Conservation (phyloP, 768 basidiomycete species). For the Lentinula edodes region DNA sequence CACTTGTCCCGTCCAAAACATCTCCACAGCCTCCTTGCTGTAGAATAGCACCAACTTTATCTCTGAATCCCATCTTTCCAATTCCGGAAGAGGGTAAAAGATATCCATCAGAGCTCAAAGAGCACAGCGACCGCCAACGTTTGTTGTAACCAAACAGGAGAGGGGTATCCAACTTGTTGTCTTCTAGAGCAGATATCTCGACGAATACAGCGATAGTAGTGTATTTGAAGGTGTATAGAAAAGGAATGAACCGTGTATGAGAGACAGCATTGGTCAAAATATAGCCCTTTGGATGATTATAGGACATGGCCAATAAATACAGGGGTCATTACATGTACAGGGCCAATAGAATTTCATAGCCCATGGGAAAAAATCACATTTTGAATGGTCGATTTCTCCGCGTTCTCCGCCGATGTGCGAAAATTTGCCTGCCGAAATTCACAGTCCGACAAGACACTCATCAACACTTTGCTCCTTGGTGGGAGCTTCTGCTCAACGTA, state of each 20-base stretch:
- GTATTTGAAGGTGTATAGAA: conserved; percentile 53
- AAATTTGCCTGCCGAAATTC: not conserved
- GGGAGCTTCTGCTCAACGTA: conserved; percentile 14
- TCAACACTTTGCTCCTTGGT: not conserved
- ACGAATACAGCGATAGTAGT: conserved; percentile 50
- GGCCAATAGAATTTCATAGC: not conserved
- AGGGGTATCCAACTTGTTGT: conserved; percentile 36
- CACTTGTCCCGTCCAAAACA: conserved; percentile 16
- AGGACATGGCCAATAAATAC: not conserved
- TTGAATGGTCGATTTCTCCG: not conserved
- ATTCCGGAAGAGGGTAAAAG: conserved; percentile 24
- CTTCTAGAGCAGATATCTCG: conserved; percentile 51
- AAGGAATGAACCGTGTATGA: conserved; percentile 48
- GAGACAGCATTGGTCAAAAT: conserved; percentile 47
- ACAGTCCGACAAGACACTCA: not conserved
- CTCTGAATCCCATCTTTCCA: conserved; percentile 23
- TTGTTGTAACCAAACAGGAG: conserved; percentile 54
- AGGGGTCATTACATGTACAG: not conserved
- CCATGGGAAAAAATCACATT: not conserved
- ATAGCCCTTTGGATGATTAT: conserved; percentile 25
- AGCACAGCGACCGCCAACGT: conserved; percentile 35
- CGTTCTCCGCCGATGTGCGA: not conserved
- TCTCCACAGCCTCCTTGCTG: conserved; percentile 18
- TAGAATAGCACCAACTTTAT: conserved; percentile 36
- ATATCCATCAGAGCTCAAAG: conserved; percentile 41